phyloP scores from a whole-genome alignment of 2,329 filamentous ascomycete genomes.

The Pseudofabraea citricarpa region DNA sequence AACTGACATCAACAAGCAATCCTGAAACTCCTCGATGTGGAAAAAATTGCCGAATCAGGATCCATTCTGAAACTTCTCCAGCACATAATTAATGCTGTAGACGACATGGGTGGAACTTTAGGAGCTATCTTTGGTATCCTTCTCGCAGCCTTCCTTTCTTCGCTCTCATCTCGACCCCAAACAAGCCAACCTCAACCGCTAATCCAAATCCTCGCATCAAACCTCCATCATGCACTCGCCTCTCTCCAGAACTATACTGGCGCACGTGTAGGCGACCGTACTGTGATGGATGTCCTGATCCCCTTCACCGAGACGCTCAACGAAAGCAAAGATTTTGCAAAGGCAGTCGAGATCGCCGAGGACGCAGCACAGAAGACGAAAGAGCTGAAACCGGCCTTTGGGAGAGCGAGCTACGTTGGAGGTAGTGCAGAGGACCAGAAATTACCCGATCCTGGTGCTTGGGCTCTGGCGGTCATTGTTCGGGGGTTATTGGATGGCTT shows the following conservation, averaged over 20 bases:
- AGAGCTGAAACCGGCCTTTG: constrained; percentile 49
- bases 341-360: constrained; percentile 42
- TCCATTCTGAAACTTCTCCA: constrained; percentile 28
- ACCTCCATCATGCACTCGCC: background rate
- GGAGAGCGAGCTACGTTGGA: constrained; percentile 47
- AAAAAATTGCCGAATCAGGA: constrained; percentile 24
- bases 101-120: constrained; percentile 26
- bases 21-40: constrained; percentile 24
- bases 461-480: constrained; percentile 37
- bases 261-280: background rate
- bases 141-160: constrained; percentile 4
- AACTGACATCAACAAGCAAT: too few relatives aligned
- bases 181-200: background rate
- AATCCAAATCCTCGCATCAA: background rate
- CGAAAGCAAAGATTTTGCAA: constrained; percentile 36
- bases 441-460: constrained; percentile 50
- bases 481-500: constrained; percentile 16
- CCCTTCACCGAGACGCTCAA: constrained; percentile 17
- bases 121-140: constrained; percentile 3
- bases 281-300: constrained; percentile 14
- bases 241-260: background rate
- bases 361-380: constrained; percentile 44
- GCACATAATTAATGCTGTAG: constrained; percentile 27
- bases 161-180: constrained; percentile 13
- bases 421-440: constrained; percentile 38